Conservation (phyloP, 73 alveolate species). For the Blepharisma stoltei region DNA sequence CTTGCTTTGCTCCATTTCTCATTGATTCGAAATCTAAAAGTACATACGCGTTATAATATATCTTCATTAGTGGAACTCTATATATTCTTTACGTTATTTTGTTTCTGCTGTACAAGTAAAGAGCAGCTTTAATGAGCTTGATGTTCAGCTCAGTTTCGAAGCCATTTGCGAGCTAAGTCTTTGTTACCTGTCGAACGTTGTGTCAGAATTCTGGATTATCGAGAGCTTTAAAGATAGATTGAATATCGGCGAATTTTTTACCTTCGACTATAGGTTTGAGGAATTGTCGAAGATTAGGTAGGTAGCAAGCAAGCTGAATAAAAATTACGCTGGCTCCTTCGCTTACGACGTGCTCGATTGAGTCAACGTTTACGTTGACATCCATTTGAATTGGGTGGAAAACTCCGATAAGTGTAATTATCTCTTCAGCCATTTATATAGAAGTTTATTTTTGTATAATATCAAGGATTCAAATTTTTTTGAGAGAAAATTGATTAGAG, state of each 20-base stretch:
- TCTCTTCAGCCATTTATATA: no score
- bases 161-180: constrained; percentile 12
- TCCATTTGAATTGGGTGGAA: no score
- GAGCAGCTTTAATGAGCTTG: background rate
- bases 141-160: constrained; percentile 4
- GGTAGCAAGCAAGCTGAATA: no score
- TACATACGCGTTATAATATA: background rate
- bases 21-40: constrained; percentile 1
- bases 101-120: background rate
- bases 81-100: background rate
- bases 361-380: no score
- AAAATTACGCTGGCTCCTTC: no score
- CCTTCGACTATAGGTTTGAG: no score
- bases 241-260: background rate
- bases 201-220: constrained; percentile 8
- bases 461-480: no score
- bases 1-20: background rate
- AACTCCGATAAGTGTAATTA: no score
- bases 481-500: no score
- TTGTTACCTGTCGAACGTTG: constrained; percentile 1
- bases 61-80: background rate
- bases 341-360: no score
- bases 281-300: no score
- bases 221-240: background rate
- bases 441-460: no score